Evolutionary conservation across 1,284 basidiomycete genomes (phyloP), one percentile per base, ranked within the genome.

Genomic region (Trichosporon sp.): DNA sequence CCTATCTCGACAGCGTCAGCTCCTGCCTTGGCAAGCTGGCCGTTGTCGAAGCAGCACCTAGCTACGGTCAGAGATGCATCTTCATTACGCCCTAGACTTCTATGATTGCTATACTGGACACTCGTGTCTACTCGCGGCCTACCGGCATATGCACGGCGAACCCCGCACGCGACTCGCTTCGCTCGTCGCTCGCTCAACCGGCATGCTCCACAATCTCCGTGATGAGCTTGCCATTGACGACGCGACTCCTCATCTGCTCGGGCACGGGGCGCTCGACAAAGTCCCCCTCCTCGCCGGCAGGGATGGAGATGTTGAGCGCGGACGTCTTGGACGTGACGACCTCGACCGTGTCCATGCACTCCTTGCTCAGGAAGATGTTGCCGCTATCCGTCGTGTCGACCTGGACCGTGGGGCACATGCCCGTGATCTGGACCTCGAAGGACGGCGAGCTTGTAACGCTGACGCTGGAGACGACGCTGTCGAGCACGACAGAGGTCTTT

Each of bases 261-360:
- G 97, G 97, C 48, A 99, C 86, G 1, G 96, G 89, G 76, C 90
- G 90, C 84, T 99, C 97, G 74, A 90, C 89, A 78, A 95, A 98
- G 67, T 96, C 88, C 11, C 96, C 97, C 80, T 96, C 94, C 75
- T 91, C 91, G 3, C 81, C 81, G 1, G 92, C 90, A 0, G 96
- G 96, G 63, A 99, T 83, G 77, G 90, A 93, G 72, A 99, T 88
- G 84, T 99, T 99, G 84, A 99, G 92, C 38, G 91, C 89, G 79
- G 92, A 95, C 83, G 94, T 97, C 86, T 99, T 98, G 71, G 94
- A 91, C 0, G 96, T 96, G 65, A 95, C 92, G 78, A 99, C 93
- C 85, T 98, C 96, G 2, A 90, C 88, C 10, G 74, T 73, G 64
- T 86, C 84, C 69, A 97, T 86, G 76, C 91, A 92, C 38, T 88